Conservation (phyloP, 768 basidiomycete genomes). For the Mycena leptocephala region DNA sequence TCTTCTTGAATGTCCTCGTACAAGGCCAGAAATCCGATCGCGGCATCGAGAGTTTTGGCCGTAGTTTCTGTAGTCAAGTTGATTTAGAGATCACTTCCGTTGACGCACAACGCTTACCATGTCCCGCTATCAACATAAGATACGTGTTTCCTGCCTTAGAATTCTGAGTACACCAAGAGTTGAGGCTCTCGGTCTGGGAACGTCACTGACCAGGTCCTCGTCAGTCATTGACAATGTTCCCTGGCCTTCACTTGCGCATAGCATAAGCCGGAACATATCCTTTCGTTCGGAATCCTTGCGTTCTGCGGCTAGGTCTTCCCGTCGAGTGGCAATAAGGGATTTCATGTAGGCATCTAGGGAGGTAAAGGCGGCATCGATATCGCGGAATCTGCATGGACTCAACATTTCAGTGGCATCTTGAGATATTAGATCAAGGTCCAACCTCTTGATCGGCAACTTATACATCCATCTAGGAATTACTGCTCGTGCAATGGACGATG, state of each 20-base stretch:
- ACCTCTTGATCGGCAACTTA: slow-evolving; percentile 37
- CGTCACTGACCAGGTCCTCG: slow-evolving; percentile 35
- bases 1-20: slow-evolving; percentile 54
- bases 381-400: background rate
- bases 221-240: slow-evolving; percentile 30
- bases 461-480: slow-evolving; percentile 39
- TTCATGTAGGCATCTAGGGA: background rate
- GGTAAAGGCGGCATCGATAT: slow-evolving; percentile 8
- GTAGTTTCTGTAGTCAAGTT: slow-evolving; percentile 46
- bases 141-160: slow-evolving; percentile 52
- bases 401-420: background rate
- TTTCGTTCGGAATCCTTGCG: background rate
- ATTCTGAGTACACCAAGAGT: too few species aligned
- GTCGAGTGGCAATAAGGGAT: background rate
- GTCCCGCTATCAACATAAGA: slow-evolving; percentile 55
- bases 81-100: background rate
- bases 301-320: background rate
- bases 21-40: slow-evolving; percentile 51
- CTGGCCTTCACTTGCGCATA: slow-evolving; percentile 12
- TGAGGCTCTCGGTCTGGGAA: too few species aligned
- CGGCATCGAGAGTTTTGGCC: slow-evolving; percentile 50
- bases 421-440: background rate
- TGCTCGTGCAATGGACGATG: slow-evolving; percentile 18
- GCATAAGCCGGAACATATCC: slow-evolving; percentile 13
- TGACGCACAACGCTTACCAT: background rate